These are phyloP conservation scores for Boletus huronensis DNA, from an alignment of 768 basidiomycete genomes.

Conservation along the genomic window DNA sequence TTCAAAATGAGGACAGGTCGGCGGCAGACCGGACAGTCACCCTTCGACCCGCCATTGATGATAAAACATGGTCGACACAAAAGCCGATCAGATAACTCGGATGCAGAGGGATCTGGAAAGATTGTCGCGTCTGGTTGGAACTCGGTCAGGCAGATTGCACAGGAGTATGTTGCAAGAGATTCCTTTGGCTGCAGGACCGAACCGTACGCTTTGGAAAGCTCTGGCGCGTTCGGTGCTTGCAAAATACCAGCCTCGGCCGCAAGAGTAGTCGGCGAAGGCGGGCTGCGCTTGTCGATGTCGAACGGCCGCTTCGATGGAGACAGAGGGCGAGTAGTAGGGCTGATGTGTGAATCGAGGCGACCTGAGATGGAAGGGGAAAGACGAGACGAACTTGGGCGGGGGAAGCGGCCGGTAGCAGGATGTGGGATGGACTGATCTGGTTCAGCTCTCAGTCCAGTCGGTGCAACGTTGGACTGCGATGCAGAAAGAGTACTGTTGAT, in stretches of 20 bases:
- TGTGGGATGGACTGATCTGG: conserved; percentile 1
- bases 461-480: conserved; percentile 9
- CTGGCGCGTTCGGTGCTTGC: conserved; percentile 56
- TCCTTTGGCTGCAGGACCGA: conserved; percentile 79
- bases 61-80: conserved; percentile 74
- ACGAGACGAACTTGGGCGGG: conserved; percentile 43
- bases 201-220: conserved; percentile 79
- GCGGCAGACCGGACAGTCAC: conserved; percentile 62
- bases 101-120: conserved; percentile 62
- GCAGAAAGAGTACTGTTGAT: conserved; percentile 12
- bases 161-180: conserved; percentile 64
- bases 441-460: conserved; percentile 5
- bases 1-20: conserved; percentile 73
- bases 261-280: conserved; percentile 37
- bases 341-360: conserved; percentile 57
- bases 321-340: conserved; percentile 50
- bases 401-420: conserved; percentile 41
- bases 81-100: conserved; percentile 44
- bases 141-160: conserved; percentile 56
- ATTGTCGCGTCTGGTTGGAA: conserved; percentile 85
- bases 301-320: conserved; percentile 51
- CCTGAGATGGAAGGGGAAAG: conserved; percentile 36
- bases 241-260: conserved; percentile 60
- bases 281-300: conserved; percentile 18
- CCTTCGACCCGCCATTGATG: conserved; percentile 71